Evolutionary conservation across 139 green algal species (phyloP).

Genomic region (Edaphochlamys debaryana): DNA sequence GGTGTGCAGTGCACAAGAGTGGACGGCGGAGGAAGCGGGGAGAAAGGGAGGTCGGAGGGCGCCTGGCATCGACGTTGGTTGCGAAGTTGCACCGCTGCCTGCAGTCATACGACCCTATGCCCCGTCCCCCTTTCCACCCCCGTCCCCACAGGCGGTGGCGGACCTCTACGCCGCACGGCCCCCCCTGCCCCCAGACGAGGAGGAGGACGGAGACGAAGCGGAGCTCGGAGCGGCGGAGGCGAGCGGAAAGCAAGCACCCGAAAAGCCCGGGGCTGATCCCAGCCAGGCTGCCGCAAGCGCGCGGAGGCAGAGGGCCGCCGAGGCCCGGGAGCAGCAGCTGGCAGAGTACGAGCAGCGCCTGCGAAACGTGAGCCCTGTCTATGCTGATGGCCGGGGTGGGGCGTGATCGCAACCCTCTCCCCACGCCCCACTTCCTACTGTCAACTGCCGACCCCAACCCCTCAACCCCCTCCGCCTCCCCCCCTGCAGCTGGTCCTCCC

Average conservation of each 20-base stretch:
- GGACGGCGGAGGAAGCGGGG: not conserved
- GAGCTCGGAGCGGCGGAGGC: not conserved
- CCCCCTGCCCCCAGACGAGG: constrained; percentile 22
- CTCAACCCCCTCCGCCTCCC: constrained; percentile 3
- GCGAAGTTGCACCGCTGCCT: no score
- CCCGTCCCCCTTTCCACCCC: no score
- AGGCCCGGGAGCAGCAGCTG: not conserved
- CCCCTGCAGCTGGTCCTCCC: constrained; percentile 73
- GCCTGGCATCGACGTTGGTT: no score
- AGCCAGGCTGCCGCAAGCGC: no score
- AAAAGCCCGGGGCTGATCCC: not conserved
- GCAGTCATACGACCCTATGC: no score
- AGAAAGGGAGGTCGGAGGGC: not conserved
- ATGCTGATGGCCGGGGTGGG: no score
- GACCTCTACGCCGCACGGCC: constrained; percentile 71
- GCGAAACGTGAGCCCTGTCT: no score
- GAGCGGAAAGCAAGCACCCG: not conserved
- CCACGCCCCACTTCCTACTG: not conserved
- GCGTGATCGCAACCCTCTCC: not conserved
- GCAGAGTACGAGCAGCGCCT: no score
- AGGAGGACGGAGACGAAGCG: not conserved
- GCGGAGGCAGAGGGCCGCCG: not conserved
- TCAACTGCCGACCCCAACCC: not conserved
- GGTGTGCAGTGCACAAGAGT: no score
- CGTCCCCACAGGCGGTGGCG: constrained; percentile 65